Evolutionary conservation across 768 basidiomycete species (phyloP).

Genomic region (Mrakia frigida): DNA sequence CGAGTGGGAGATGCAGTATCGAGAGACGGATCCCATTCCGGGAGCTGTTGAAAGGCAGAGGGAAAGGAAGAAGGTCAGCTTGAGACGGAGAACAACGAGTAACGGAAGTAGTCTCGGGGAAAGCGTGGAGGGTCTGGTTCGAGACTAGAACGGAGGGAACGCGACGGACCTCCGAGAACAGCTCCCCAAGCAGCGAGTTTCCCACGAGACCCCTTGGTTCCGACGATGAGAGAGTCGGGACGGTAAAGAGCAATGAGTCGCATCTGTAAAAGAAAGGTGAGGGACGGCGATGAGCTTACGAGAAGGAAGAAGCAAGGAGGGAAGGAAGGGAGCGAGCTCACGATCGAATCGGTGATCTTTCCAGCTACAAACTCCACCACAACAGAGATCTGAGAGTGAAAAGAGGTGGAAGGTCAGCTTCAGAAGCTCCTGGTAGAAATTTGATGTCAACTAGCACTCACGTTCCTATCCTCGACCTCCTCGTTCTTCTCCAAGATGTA

Average conservation of each 20-base stretch:
- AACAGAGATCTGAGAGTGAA: constrained; percentile 60
- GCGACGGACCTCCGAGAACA: constrained; percentile 47
- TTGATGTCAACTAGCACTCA: too few species aligned
- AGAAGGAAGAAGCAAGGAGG: not conserved
- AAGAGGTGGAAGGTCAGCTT: too few species aligned
- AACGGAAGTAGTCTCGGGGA: too few species aligned
- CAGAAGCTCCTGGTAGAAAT: too few species aligned
- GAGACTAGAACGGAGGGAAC: too few species aligned
- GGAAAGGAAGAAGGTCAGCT: not conserved
- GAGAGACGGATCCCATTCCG: constrained; percentile 61
- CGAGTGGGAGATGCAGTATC: constrained; percentile 75
- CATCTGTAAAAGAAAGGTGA: constrained; percentile 41
- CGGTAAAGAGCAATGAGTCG: constrained; percentile 71
- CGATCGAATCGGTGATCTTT: constrained; percentile 78
- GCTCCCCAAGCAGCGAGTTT: constrained; percentile 55
- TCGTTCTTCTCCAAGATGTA: constrained; percentile 72
- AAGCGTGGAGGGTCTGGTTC: not conserved
- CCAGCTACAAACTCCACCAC: constrained; percentile 94
- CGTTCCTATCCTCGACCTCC: constrained; percentile 57
- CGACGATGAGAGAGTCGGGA: constrained; percentile 80
- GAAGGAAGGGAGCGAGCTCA: not conserved
- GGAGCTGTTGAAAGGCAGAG: constrained; percentile 40
- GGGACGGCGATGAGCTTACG: not conserved
- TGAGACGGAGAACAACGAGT: too few species aligned
- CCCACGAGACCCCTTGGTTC: constrained; percentile 67